phyloP scores from a whole-genome alignment of 1,139 yeast species.

The Suhomyces anneliseae region DNA sequence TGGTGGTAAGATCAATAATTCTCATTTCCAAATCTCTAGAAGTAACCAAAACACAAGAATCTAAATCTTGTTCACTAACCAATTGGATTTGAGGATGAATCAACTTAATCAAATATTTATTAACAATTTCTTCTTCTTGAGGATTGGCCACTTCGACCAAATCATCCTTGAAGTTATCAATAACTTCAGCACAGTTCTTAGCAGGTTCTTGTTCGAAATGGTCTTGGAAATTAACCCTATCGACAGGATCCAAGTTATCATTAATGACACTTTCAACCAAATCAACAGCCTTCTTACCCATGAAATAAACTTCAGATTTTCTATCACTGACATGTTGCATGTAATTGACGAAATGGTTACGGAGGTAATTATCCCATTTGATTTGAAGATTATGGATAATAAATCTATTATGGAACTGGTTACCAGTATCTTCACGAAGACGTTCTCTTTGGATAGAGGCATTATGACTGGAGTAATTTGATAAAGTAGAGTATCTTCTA shows the following conservation, averaged over 20 bases:
- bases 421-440: conserved; percentile 29
- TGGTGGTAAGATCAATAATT: conserved; percentile 55
- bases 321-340: conserved; percentile 60
- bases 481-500: conserved; percentile 18
- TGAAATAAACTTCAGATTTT: conserved; percentile 56
- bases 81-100: conserved; percentile 49
- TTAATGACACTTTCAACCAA: conserved; percentile 48
- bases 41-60: conserved; percentile 51
- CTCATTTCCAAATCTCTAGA: conserved; percentile 73
- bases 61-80: conserved; percentile 32
- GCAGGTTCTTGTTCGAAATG: conserved; percentile 13
- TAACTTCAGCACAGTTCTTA: conserved; percentile 32
- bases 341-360: conserved; percentile 64
- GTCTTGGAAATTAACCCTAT: conserved; percentile 16
- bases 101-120: conserved; percentile 41
- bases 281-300: conserved; percentile 71
- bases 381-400: conserved; percentile 74
- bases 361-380: conserved; percentile 73
- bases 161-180: conserved; percentile 35
- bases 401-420: conserved; percentile 69
- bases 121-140: conserved; percentile 35
- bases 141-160: conserved; percentile 25
- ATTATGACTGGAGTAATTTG: conserved; percentile 30
- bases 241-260: conserved; percentile 16
- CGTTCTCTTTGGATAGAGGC: conserved; percentile 31